Evolutionary conservation across 345 rosid species (phyloP).

Genomic region (Noccaea caerulescens): DNA sequence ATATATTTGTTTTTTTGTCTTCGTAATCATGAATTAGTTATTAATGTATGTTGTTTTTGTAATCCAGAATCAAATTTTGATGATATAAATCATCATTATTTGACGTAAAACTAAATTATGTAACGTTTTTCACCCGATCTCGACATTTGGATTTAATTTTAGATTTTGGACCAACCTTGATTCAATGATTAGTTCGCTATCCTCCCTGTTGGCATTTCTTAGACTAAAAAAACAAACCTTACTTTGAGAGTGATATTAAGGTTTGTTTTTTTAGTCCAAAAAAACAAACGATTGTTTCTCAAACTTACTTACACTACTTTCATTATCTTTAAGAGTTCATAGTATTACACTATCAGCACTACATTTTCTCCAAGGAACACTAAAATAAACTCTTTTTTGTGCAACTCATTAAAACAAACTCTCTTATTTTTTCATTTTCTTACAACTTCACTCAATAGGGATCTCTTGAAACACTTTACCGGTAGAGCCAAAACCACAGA

Average conservation of each 20-base stretch:
- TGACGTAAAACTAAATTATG: neutral
- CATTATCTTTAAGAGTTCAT: neutral
- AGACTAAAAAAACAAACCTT: neutral
- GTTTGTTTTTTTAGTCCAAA: too few relatives aligned
- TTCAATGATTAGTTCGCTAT: neutral
- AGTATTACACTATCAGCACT: neutral
- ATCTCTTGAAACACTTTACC: too few relatives aligned
- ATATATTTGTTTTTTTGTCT: neutral
- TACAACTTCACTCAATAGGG: too few relatives aligned
- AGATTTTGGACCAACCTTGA: neutral
- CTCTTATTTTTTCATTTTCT: too few relatives aligned
- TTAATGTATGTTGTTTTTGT: neutral
- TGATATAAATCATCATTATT: slow-evolving; percentile 8
- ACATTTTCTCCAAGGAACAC: neutral
- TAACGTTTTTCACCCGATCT: neutral
- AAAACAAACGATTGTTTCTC: too few relatives aligned
- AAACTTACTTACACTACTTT: too few relatives aligned
- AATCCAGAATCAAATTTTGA: neutral
- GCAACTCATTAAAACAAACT: too few relatives aligned
- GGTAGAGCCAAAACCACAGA: too few relatives aligned
- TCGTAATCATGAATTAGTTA: neutral
- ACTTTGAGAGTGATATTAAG: too few relatives aligned
- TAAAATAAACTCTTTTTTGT: neutral
- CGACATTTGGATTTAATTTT: neutral
- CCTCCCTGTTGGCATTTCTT: neutral